Evolutionary conservation across 2,329 filamentous ascomycete species (phyloP), one percentile per base, ranked within the genome.

Genomic region (Talaromyces sp.): DNA sequence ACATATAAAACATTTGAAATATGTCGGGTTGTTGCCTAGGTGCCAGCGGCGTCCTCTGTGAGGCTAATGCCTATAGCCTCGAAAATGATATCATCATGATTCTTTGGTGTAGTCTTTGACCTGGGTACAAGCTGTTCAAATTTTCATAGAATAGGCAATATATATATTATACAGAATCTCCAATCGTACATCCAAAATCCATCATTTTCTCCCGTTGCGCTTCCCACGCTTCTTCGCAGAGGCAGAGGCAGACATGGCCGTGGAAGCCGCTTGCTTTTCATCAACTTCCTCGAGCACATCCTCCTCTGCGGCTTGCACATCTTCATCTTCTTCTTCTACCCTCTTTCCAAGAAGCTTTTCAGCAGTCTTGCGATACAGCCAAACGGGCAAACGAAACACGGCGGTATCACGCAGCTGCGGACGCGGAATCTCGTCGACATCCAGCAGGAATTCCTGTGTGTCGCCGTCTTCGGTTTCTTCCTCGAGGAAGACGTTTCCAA

Each of bases 401-500:
- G 92, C 87, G 0, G 95, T 99, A 71, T 98, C 90, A 64, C 78
- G 84, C 73, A 97, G 78, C 3, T 88, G 89, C 0, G 95, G 95
- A 65, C 82, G 80, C 51, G 84, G 81, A 62, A 99, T 87, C 73
- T 97, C 91, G 62, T 92, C 85, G 70, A 97, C 87, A 73, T 99
- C 93, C 62, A 99, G 86, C 64, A 97, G 79, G 71, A 88, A 96
- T 72, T 97, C 91, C 66, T 89, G 85, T 32, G 86, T 84, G 59
- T 90, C 86, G 58, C 95, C 95, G 26, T 97, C 91, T 66, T 93
- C 92, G 56, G 91, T 91, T 68, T 91, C 84, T 71, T 96, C 90
- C 76, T 98, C 93, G n/a, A 99, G 81, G 71, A 91, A 99, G 13
- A 99, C 95, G 68, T 97, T 92, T 29, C 95, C 95, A 10, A 89